Base-by-base conservation (phyloP, 495 filamentous ascomycete genomes). In the Xylaria grammica region DNA sequence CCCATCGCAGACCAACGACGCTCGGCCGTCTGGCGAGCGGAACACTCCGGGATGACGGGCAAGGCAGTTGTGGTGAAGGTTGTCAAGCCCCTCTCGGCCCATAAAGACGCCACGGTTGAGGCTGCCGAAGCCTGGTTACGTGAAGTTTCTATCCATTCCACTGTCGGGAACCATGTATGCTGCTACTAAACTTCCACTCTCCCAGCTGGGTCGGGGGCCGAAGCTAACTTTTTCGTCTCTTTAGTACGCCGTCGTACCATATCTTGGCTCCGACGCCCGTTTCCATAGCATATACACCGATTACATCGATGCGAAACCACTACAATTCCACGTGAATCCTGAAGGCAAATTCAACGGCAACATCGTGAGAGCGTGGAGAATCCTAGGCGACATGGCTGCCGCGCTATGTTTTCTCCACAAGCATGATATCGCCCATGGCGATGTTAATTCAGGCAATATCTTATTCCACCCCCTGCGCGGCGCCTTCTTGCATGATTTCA, bases 201-300 rank as follows among this genome's bases (percentile, higher is more conserved):
- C n/a, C 46, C 20, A 22, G 13, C 20, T 4, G 13, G n/a, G 2
- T 38, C 8, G 34, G 5, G 13, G 30, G 6, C 1, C 4, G 27
- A 29, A 22, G 19, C 46, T 61, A 19, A 61, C n/a, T n/a, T n/a
- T n/a, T 30, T 13, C 4, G 1, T 40, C 26, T 59, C 22, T 29
- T 15, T 30, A 61, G 58, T 26, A 34, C 27, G 22, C 30, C 13
- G 4, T 61, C 7, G 30, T 42, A 13, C 30, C 24, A 4, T 44
- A 40, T 52, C 9, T 61, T 13, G 58, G 58, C 36, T 24, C 30
- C 13, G 58, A 61, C 9, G 58, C 58, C 30, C 58, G 58, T 10
- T 50, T 61, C 58, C 45, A 51, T 22, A 19, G 26, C 46, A 50
- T 61, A 22, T 61, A 40, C 22, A 61, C 24, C 20, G 58, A 61